A percentile compares a stretch with the other conserved stretches of the same genome.
Evolutionary conservation across 2,329 filamentous ascomycete genomes (phyloP).

Genomic region (Xylariales sp.): DNA sequence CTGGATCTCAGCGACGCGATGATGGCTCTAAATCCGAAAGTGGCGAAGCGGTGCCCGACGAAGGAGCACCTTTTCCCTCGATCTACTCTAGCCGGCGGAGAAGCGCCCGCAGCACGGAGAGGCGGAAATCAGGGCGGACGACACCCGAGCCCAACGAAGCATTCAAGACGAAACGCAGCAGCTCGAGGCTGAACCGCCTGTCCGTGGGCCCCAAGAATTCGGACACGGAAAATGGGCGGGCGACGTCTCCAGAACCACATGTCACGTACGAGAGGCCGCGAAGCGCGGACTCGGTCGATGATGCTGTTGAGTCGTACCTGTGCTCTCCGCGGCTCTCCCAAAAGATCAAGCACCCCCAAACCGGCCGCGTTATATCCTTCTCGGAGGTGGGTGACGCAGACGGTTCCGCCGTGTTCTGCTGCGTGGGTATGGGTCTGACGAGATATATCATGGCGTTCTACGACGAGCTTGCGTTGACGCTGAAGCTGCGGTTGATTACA

Average conservation of each 20-base stretch:
- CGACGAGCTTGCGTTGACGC: constrained; percentile 84
- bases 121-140: constrained; percentile 42
- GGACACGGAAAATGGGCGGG: constrained; percentile 18
- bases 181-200: constrained; percentile 54
- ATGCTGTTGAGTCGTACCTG: constrained; percentile 81
- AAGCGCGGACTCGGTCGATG: constrained; percentile 82
- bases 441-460: constrained; percentile 96
- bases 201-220: constrained; percentile 40
- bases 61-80: constrained; percentile 66
- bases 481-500: constrained; percentile 87
- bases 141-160: constrained; percentile 44
- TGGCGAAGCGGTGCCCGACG: constrained; percentile 35
- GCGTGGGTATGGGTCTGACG: constrained; percentile 95
- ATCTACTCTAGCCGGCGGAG: constrained; percentile 57
- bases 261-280: constrained; percentile 66
- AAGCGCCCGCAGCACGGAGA: constrained; percentile 39
- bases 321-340: constrained; percentile 81
- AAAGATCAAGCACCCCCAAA: constrained; percentile 80
- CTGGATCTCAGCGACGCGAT: too few species aligned
- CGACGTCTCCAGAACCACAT: constrained; percentile 32
- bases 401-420: constrained; percentile 90
- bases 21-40: too few species aligned
- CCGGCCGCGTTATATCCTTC: constrained; percentile 85
- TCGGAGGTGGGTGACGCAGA: constrained; percentile 93
- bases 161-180: constrained; percentile 47